Base-by-base conservation (phyloP, 768 basidiomycete genomes). In the Suillus weaverae region DNA sequence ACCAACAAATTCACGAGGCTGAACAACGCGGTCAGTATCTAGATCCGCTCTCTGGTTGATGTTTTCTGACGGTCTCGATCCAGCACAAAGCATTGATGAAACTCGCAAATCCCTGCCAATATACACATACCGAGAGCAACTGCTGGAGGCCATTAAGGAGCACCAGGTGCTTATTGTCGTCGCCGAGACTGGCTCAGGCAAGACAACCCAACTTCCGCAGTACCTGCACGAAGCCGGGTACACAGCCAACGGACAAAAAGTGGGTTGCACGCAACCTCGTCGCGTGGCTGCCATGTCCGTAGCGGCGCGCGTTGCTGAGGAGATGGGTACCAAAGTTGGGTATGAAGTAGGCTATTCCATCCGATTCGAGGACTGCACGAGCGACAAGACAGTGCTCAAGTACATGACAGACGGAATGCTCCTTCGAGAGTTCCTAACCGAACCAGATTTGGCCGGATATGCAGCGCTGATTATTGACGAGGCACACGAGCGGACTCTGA, bases 341-440 rank as follows among this genome's bases (percentile, higher is more conserved):
- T 93, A 96, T 70, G 97, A 99, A 79, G 97, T 99, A 59, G 97
- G 97, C n/a, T 99, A 99, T 77, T 97, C 96, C 39, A 99, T 99
- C 70, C 94, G 97, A 38, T 99, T 99, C 79, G 97, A 99, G 78
- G 97, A 99, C 77, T 97, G 95, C 76, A 99, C 97, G 22, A 97
- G 94, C 81, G 95, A 99, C 83, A 98, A 97, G 82, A 99, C 97
- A 5, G 91, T 96, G 51, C 83, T 99, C 72, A 99, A 99, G 79
- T 99, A 99, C 79, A 97, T 99, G 97, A 99, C 97, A 51, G 97
- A 99, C 73, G 97, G 97, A 39, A 99, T 99, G 97, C 83, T 99
- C 33, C 80, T 99, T 53, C 86, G 97, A 72, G 95, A 99, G 77
- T 99, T 99, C 78, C 79, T 99, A 72, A 99, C 97, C 11, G 97